Base-by-base conservation (phyloP, 208 protist species). In the Balamuthia mandrillaris region DNA sequence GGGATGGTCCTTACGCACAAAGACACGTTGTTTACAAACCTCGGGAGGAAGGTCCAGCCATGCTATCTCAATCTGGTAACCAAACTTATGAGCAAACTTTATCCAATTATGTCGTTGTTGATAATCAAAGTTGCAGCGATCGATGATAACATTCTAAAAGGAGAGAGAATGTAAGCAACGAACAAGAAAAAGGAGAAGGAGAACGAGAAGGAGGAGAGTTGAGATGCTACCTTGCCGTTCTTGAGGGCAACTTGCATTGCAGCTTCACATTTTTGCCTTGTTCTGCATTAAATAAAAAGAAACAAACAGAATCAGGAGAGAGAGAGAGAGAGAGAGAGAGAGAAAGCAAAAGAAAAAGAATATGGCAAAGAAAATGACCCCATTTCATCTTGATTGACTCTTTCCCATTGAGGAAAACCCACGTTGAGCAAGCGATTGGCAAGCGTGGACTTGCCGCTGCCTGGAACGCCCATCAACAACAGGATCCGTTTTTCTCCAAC, bases 121-220 rank as follows among this genome's bases (percentile, higher is more conserved):
- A n/a, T 45, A 70, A 27, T 70, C 61, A 70, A 70, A 70, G 61
- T 70, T 70, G 31, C 61, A 70, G 61, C 61, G 61, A n/a, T 70
- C 61, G 16, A 70, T 39, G 6, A 70, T 12, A 2, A 70, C 61
- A 16, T 39, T 70, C 61, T 70, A n/a, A n/a, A n/a, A n/a, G n/a
- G n/a, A n/a, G n/a, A n/a, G n/a, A n/a, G n/a, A n/a, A n/a, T n/a
- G n/a, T n/a, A n/a, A n/a, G n/a, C n/a, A n/a, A n/a, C n/a, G n/a
- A n/a, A n/a, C n/a, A n/a, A n/a, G n/a, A n/a, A n/a, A n/a, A n/a
- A n/a, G n/a, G n/a, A n/a, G n/a, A n/a, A n/a, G n/a, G n/a, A n/a
- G n/a, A n/a, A n/a, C n/a, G n/a, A n/a, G n/a, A n/a, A n/a, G n/a
- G n/a, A n/a, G n/a, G n/a, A n/a, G n/a, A n/a, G n/a, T n/a, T n/a